Base-by-base conservation (phyloP, 2,329 filamentous ascomycete genomes). In the Fusarium chaquense region DNA sequence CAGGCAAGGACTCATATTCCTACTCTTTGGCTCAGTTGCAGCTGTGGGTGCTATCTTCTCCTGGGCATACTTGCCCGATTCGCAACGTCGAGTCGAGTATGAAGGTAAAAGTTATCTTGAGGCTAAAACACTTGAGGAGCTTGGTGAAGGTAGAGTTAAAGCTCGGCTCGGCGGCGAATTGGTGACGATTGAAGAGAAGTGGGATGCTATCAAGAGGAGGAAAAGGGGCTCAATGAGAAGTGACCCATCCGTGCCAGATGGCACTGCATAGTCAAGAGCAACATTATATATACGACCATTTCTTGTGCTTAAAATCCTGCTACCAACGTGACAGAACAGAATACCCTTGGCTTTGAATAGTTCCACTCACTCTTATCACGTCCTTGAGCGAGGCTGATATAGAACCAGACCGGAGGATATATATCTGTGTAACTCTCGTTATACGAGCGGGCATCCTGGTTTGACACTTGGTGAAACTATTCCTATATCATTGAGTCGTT, bases 61-160 rank as follows among this genome's bases (percentile, higher is more conserved):
- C 12, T 86, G 84, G 84, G 83, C 83, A 2, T 86, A 85, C 60
- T 75, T 86, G 24, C 84, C 84, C 5, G 81, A 86, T 53, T 73
- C 82, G 1, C 83, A 86, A 73, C 78, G 83, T 3, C 78, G 77
- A 64, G 76, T 80, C 5, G 75, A 75, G 12, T 78, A 80, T 35
- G 78, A 79, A 40, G 79, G 77, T 11, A 77, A 77, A 70, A 75
- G 71, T 22, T 75, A 77, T 36, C 76, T 83, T 32, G 83, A 83
- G 73, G 82, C 81, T 3, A 84, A 83, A 72, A 83, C 78, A 41
- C 79, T 86, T 4, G 84, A 86, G 68, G 84, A 85, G 51, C 78
- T 86, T 8, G 84, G 84, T 16, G 83, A 84, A 65, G 84, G 84
- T 2, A 76, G 83, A 12, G 79, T 80, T 50, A 80, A 81, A 67